Conservation (phyloP, 495 filamentous ascomycete genomes). For the Neurospora sp. region DNA sequence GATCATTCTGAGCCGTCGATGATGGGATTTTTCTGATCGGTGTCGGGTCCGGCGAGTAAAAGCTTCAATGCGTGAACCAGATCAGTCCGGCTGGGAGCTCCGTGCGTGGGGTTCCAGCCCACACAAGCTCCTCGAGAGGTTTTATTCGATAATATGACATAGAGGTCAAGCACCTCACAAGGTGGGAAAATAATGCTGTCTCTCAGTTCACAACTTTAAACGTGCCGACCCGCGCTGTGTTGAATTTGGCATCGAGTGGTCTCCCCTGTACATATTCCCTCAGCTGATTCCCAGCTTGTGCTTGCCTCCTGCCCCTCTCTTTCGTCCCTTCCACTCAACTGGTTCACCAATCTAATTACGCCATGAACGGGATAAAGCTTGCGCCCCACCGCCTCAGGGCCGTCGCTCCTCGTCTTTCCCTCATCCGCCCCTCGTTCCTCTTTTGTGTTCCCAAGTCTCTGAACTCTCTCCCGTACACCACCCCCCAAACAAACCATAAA, state of each 20-base stretch:
- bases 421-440: conserved; percentile 2
- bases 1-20: not conserved
- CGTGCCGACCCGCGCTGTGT: too few species aligned
- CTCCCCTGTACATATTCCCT: not conserved
- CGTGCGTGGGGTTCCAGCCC: not conserved
- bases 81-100: not conserved
- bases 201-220: too few species aligned
- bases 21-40: not conserved
- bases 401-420: not conserved
- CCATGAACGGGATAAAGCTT: not conserved
- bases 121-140: not conserved
- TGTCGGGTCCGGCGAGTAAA: not conserved
- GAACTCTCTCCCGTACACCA: not conserved
- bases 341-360: not conserved
- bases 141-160: not conserved
- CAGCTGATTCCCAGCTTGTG: not conserved
- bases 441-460: not conserved
- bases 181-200: not conserved
- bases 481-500: not conserved
- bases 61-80: not conserved
- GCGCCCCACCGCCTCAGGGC: not conserved
- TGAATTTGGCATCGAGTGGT: not conserved
- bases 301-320: not conserved
- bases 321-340: not conserved
- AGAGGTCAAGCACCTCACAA: not conserved